phyloP scores from a whole-genome alignment of 148 eudicot genomes.

The Diospyros kaki region DNA sequence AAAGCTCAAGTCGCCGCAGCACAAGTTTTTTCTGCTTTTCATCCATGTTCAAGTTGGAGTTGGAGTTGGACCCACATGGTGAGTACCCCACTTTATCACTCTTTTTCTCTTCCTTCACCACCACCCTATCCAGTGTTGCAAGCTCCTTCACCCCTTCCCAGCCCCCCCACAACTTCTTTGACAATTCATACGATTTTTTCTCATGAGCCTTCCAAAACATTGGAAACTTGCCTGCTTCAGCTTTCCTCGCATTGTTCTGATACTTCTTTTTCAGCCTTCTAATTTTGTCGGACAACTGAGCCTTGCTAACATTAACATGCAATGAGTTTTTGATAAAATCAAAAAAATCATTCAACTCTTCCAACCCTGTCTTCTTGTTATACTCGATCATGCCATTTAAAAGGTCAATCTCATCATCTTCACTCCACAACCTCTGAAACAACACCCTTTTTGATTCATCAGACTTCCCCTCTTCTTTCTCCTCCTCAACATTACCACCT shows the following conservation, averaged over 20 bases:
- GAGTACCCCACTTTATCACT: too few species aligned
- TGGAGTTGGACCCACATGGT: too few species aligned
- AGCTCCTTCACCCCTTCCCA: too few species aligned
- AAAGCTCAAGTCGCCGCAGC: too few species aligned
- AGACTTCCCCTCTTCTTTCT: too few species aligned
- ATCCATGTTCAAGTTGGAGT: too few species aligned
- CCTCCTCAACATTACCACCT: too few species aligned
- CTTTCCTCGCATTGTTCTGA: constrained; percentile 15
- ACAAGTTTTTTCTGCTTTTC: too few species aligned
- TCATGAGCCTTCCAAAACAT: constrained; percentile 31
- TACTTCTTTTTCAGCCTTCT: constrained; percentile 40
- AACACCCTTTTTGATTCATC: too few species aligned
- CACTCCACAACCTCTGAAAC: neutral
- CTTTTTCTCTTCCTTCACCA: too few species aligned
- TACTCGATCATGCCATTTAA: constrained; percentile 49
- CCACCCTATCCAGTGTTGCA: too few species aligned
- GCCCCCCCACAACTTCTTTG: constrained; percentile 42
- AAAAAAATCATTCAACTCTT: constrained; percentile 27
- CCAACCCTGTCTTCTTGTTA: constrained; percentile 12
- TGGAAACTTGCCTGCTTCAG: constrained; percentile 12
- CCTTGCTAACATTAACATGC: constrained; percentile 25
- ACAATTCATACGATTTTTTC: constrained; percentile 24
- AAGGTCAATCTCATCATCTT: constrained; percentile 48
- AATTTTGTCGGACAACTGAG: constrained; percentile 37
- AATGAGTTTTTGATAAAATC: constrained; percentile 31